Conservation (phyloP, 1,139 yeast species). For the Hyphopichia buzzinii region DNA sequence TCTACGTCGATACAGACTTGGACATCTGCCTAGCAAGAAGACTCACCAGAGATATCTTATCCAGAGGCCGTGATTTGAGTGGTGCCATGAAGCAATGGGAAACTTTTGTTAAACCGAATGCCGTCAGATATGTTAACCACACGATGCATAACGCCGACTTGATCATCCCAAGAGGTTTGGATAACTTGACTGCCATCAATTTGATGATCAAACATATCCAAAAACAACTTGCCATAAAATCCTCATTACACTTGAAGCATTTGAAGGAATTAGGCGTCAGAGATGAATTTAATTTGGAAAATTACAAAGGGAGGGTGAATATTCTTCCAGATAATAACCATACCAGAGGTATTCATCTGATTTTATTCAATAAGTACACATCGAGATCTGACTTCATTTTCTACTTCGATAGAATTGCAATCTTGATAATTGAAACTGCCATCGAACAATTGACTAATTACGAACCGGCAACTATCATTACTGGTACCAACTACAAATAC, state of each 20-base stretch:
- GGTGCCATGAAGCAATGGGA: slow-evolving; percentile 92
- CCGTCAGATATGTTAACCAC: slow-evolving; percentile 71
- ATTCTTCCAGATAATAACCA: slow-evolving; percentile 65
- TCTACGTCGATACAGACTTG: slow-evolving; percentile 90
- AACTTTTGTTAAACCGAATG: slow-evolving; percentile 86
- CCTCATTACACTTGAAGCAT: slow-evolving; percentile 61
- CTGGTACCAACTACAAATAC: slow-evolving; percentile 41
- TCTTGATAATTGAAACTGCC: slow-evolving; percentile 64
- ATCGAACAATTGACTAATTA: slow-evolving; percentile 46
- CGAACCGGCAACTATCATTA: slow-evolving; percentile 30
- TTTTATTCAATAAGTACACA: slow-evolving; percentile 55
- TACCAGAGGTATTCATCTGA: slow-evolving; percentile 67
- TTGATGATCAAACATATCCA: slow-evolving; percentile 77
- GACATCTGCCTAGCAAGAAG: slow-evolving; percentile 91
- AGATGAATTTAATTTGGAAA: slow-evolving; percentile 29
- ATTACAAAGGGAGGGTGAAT: slow-evolving; percentile 22
- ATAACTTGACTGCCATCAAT: slow-evolving; percentile 74
- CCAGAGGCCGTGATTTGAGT: slow-evolving; percentile 77
- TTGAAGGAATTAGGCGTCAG: slow-evolving; percentile 53
- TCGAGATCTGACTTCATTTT: slow-evolving; percentile 77
- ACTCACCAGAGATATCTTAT: slow-evolving; percentile 78
- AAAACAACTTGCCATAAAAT: slow-evolving; percentile 65
- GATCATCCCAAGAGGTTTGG: slow-evolving; percentile 85
- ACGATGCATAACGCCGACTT: slow-evolving; percentile 82
- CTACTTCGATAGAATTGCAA: slow-evolving; percentile 78